These are phyloP conservation scores for Neonectria sp. DNA, from an alignment of 2,329 filamentous ascomycete species.

Conservation along the genomic window DNA sequence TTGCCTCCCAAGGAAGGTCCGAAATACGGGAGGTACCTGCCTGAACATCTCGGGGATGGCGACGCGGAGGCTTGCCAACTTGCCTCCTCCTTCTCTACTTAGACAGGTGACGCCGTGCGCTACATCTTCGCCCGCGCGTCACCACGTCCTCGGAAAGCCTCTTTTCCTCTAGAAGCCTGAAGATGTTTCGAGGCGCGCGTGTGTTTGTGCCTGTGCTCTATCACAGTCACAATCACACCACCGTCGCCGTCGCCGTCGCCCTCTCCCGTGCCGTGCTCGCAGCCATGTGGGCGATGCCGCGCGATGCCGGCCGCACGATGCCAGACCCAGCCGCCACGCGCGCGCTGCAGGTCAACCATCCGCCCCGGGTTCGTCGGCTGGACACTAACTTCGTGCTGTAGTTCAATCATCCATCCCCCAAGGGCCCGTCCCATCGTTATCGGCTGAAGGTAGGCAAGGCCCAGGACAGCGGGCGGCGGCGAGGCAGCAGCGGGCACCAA, in stretches of 20 bases:
- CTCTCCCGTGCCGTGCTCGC: not conserved
- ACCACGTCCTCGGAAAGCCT: not conserved
- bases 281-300: not conserved
- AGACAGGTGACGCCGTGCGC: not conserved
- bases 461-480: not conserved
- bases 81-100: not conserved
- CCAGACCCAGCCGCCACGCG: slow-evolving; percentile 18
- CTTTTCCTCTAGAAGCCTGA: not conserved
- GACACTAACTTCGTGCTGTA: no score
- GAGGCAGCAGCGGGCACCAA: not conserved
- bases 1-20: no score
- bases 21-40: no score
- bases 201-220: no score
- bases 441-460: not conserved
- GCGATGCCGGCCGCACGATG: slow-evolving; percentile 6
- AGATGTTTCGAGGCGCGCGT: no score
- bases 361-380: slow-evolving; percentile 6
- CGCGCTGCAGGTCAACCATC: slow-evolving; percentile 15
- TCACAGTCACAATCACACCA: not conserved
- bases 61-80: not conserved
- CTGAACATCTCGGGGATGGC: not conserved
- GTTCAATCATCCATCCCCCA: no score
- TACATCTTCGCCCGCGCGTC: not conserved
- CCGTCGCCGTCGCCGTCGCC: not conserved
- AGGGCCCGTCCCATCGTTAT: not conserved